Conservation (phyloP, 805 yeast genomes). For the Wickerhamiella kazuoi region DNA sequence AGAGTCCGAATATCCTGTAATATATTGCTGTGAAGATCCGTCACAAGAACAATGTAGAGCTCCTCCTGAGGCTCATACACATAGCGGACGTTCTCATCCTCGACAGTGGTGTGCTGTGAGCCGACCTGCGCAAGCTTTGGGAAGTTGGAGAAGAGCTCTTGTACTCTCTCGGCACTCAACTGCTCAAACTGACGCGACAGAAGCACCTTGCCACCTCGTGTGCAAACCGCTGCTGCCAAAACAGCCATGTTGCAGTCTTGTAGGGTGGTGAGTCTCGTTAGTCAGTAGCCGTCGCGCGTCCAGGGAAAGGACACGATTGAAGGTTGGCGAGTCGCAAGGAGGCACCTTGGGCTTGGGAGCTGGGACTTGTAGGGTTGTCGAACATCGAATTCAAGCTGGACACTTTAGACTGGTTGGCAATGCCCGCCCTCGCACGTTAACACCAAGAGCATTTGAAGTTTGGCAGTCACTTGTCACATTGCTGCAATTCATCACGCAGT, state of each 20-base stretch:
- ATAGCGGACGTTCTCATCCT: conserved; percentile 78
- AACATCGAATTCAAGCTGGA: too few species aligned
- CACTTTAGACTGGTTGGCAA: too few species aligned
- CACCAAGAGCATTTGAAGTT: too few species aligned
- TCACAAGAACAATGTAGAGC: conserved; percentile 73
- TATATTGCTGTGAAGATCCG: conserved; percentile 80
- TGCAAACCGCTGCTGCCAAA: conserved; percentile 84
- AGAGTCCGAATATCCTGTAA: conserved; percentile 88
- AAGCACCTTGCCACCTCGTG: conserved; percentile 83
- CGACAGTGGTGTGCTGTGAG: conserved; percentile 83
- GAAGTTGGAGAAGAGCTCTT: conserved; percentile 69
- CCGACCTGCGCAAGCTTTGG: conserved; percentile 58
- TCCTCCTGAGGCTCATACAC: conserved; percentile 94
- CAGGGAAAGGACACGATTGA: neutral
- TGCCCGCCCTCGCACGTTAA: too few species aligned
- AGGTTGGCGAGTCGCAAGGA: neutral
- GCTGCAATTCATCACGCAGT: too few species aligned
- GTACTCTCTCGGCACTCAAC: conserved; percentile 64
- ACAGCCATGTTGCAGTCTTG: conserved; percentile 7
- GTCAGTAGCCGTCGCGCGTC: too few species aligned
- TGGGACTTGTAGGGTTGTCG: too few species aligned
- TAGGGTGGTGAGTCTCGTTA: neutral
- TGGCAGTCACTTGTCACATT: too few species aligned
- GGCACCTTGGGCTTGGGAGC: too few species aligned
- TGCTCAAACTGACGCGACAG: conserved; percentile 85